Percentiles rank a stretch among this genome's conserved stretches.
phyloP scores from a whole-genome alignment of 2,329 filamentous ascomycete genomes.

The Sporothrix schenckii region DNA sequence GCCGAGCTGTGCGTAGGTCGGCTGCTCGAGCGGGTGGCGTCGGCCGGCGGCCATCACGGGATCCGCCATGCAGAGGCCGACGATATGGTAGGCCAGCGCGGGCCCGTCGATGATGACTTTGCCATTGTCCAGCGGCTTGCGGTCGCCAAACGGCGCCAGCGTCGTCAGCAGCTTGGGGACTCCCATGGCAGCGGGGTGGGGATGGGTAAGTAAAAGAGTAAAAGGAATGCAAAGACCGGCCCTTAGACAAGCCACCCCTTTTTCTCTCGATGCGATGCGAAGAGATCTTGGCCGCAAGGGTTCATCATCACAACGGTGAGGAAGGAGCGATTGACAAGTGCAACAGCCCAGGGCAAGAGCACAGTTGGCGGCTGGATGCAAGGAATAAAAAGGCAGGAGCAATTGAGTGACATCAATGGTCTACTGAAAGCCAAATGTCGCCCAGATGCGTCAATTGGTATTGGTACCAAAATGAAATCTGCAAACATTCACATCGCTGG shows the following conservation, averaged over 20 bases:
- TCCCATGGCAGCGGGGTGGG: conserved; percentile 36
- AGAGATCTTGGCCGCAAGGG: background rate
- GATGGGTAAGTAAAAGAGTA: background rate
- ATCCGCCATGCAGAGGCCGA: conserved; percentile 34
- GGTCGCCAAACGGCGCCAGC: conserved; percentile 37
- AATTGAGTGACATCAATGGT: too few relatives aligned
- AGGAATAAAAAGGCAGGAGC: background rate
- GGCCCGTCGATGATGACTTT: conserved; percentile 40
- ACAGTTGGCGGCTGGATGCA: background rate
- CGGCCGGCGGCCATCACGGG: conserved; percentile 22
- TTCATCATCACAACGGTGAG: background rate
- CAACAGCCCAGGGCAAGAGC: background rate
- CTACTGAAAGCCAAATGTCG: background rate
- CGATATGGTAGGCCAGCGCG: conserved; percentile 39
- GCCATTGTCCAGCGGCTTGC: conserved; percentile 32
- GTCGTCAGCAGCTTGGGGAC: conserved; percentile 37
- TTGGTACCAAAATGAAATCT: background rate
- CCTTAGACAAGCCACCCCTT: background rate
- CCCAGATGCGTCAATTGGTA: background rate
- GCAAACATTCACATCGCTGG: background rate
- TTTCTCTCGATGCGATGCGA: conserved; percentile 1
- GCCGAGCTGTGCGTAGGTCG: conserved; percentile 36
- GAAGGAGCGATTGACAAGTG: conserved; percentile 8
- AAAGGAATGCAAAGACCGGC: too few relatives aligned
- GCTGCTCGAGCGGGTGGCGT: conserved; percentile 36